Conservation (phyloP, 495 filamentous ascomycete species). For the Pyrenopolyporus hunteri region DNA sequence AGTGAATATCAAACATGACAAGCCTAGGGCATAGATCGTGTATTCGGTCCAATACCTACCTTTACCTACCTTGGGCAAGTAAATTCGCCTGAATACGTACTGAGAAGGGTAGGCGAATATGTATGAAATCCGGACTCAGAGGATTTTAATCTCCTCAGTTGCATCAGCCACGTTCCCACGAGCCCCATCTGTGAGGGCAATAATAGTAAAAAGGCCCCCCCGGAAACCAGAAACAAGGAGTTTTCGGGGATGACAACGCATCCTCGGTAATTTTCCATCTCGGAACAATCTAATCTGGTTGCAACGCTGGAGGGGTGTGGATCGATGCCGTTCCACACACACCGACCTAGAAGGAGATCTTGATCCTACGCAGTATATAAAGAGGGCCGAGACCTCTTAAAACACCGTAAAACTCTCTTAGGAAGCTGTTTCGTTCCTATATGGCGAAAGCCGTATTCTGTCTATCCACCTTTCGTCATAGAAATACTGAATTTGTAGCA, state of each 20-base stretch:
- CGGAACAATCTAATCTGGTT: slow-evolving; percentile 12
- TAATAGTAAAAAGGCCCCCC: neutral
- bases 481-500: neutral
- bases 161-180: slow-evolving; percentile 30
- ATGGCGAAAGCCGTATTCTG: neutral
- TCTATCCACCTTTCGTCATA: neutral
- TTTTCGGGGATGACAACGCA: slow-evolving; percentile 6
- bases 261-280: slow-evolving; percentile 7
- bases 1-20: slow-evolving; percentile 25
- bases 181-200: slow-evolving; percentile 4
- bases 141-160: slow-evolving; percentile 23
- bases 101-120: slow-evolving; percentile 20
- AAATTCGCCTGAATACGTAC: slow-evolving; percentile 4
- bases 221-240: neutral
- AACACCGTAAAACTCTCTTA: slow-evolving; percentile 5
- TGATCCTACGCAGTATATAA: slow-evolving; percentile 8
- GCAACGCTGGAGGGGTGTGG: neutral
- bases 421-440: slow-evolving; percentile 2
- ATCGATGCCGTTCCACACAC: slow-evolving; percentile 8
- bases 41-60: no score
- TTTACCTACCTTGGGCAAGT: neutral
- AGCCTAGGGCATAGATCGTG: neutral
- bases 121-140: slow-evolving; percentile 7
- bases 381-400: slow-evolving; percentile 7
- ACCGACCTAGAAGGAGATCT: slow-evolving; percentile 16